Conservation (phyloP, 345 rosid genomes). For the Eucalyptus globulus region DNA sequence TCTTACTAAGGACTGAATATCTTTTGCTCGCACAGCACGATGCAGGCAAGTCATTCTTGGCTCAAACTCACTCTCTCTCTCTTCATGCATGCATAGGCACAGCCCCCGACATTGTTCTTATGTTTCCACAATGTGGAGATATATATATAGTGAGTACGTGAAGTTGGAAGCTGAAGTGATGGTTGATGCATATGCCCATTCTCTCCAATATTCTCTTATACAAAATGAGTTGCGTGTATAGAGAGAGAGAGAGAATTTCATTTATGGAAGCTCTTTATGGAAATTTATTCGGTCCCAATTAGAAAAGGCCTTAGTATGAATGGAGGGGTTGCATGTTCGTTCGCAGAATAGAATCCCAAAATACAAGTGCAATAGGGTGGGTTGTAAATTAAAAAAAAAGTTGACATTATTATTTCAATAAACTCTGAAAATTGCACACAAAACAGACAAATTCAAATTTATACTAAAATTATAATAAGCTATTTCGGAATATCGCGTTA, state of each 20-base stretch:
- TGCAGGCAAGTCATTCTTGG: slow-evolving; percentile 5
- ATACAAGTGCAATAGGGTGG: neutral
- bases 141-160: neutral
- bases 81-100: neutral
- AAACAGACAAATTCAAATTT: neutral
- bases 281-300: neutral
- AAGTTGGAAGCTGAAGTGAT: neutral
- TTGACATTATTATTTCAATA: no score
- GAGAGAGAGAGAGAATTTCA: neutral
- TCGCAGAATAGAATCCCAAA: neutral
- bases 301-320: neutral
- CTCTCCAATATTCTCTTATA: neutral
- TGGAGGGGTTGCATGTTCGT: neutral
- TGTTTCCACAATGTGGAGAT: neutral
- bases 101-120: neutral
- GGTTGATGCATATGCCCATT: neutral
- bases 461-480: neutral
- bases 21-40: neutral
- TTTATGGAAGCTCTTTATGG: neutral
- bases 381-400: neutral
- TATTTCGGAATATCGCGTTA: neutral
- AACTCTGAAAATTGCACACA: neutral
- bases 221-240: neutral
- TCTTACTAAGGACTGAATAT: neutral
- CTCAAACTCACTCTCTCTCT: slow-evolving; percentile 2